Evolutionary conservation across 139 green algal genomes (phyloP).

Genomic region (Mychonastes homosphaera): DNA sequence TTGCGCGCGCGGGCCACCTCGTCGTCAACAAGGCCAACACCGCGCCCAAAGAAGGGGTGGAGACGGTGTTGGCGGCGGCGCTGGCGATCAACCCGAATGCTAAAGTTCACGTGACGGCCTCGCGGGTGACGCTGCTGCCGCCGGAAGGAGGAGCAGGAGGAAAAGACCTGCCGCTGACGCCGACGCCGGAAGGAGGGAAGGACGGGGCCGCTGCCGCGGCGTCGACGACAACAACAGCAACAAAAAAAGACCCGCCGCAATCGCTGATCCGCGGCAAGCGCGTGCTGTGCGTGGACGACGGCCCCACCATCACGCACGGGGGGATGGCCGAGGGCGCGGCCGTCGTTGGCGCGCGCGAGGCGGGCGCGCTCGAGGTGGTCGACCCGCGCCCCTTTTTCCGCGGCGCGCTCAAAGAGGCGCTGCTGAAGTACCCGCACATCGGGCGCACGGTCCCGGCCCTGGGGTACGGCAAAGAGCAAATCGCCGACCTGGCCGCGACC

Average conservation of each 20-base stretch:
- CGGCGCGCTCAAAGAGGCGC: conserved; percentile 13
- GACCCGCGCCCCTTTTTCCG: conserved; percentile 29
- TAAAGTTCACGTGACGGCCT: conserved; percentile 24
- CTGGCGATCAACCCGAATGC: conserved; percentile 18
- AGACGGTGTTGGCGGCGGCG: conserved; percentile 17
- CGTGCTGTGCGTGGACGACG: conserved; percentile 33
- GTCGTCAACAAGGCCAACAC: conserved; percentile 47
- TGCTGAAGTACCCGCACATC: conserved; percentile 29
- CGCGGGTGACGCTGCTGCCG: background rate
- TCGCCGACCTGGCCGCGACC: too few species aligned
- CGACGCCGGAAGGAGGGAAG: background rate
- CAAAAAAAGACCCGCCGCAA: conserved; percentile 7
- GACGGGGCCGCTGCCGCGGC: too few species aligned
- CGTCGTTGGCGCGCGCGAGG: conserved; percentile 25
- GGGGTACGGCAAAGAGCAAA: conserved; percentile 34
- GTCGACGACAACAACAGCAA: background rate
- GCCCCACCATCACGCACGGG: conserved; percentile 32
- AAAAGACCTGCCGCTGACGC: too few species aligned
- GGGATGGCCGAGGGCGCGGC: conserved; percentile 28
- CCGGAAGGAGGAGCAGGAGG: too few species aligned
- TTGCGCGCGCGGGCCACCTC: conserved; percentile 26
- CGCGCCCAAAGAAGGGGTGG: conserved; percentile 19
- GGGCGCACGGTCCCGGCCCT: conserved; percentile 30
- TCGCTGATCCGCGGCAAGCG: conserved; percentile 23
- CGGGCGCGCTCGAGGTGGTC: conserved; percentile 28